Base-by-base conservation (phyloP, 2,329 filamentous ascomycete genomes). In the Colletotrichum endophyticum region DNA sequence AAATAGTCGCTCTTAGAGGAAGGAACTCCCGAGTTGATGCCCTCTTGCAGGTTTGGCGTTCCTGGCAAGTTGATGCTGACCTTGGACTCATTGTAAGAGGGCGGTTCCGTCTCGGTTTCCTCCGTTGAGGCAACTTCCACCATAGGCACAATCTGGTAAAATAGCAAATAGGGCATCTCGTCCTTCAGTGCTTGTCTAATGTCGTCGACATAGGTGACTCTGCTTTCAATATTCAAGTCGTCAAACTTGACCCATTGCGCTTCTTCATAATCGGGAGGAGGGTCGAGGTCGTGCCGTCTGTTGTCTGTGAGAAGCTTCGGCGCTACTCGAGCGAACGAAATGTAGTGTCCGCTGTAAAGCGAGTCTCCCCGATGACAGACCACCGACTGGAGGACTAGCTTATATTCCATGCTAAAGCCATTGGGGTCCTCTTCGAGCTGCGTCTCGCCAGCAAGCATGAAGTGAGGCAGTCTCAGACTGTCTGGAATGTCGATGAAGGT, bases 131-230 rank as follows among this genome's bases (percentile, higher is more conserved):
- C 87, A 9, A 94, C 90, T 72, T 96, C 94, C 34, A 95, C 92
- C 81, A 98, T 95, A 0, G 96, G 96, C 34, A 98, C 91, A 56
- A 99, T 95, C 84, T 98, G 96, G 82, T 98, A 99, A 84, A 99
- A 99, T 0, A 99, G 88, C 8, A 99, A 90, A 83, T 99, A 99
- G 0, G 97, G 96, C 83, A 95, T 98, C 83, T 98, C 96, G n/a
- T 94, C 91, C 79, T 92, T 94, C 66, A 99, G 86, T 0, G 95
- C 94, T 79, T 94, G 86, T 77, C 95, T 93, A 80, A 93, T 91
- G 78, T 98, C 94, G 80, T 98, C 92, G 66, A 98, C 93, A 71
- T 94, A 90, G 0, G 89, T 90, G 5, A 99, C 94, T 30, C 96
- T 92, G 72, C 93, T 89, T 44, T 91, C 87, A 1, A 92, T 87